Evolutionary conservation across 495 filamentous ascomycete species (phyloP), one percentile per base, ranked within the genome.

Genomic region (Aspergillus saccharolyticus): DNA sequence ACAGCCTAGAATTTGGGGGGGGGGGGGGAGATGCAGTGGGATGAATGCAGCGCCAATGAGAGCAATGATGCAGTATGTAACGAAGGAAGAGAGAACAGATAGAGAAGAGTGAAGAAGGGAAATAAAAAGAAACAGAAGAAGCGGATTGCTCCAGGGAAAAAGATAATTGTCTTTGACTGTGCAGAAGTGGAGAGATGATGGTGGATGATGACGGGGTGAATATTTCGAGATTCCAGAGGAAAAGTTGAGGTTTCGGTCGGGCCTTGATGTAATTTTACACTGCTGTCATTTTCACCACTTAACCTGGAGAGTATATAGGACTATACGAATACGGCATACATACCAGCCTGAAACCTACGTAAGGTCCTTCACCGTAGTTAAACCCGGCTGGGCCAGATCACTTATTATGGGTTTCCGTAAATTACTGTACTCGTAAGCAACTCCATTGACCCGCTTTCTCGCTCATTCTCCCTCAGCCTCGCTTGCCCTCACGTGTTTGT

Each of bases 241-340:
- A n/a, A n/a, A n/a, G n/a, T n/a, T n/a, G n/a, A n/a, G n/a, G n/a
- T n/a, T 22, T 42, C 50, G 12, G 24, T 28, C n/a, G 17, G 10
- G 7, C 50, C 51, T 58, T 50, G 20, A 47, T 52, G 64, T 66
- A 67, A 67, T 62, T 39, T 66, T 67, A 63, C 64, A 28, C 44
- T 20, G 20, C 4, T 2, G 12, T 39, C 12, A 9, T 15, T 12
- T 2, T 9, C 33, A 39, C 25, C 9, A 28, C 25, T 28, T n/a
- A n/a, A n/a, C n/a, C n/a, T n/a, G n/a, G n/a, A n/a, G n/a, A n/a
- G n/a, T n/a, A n/a, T n/a, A n/a, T n/a, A n/a, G n/a, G n/a, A n/a
- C n/a, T n/a, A n/a, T n/a, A n/a, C n/a, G n/a, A 28, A 28, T 28
- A 28, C 25, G 25, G 25, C 7, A 2, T 46, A 46, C 44, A 18